Evolutionary conservation across 148 eudicot species (phyloP).

Genomic region (Rhododendron ovatum): DNA sequence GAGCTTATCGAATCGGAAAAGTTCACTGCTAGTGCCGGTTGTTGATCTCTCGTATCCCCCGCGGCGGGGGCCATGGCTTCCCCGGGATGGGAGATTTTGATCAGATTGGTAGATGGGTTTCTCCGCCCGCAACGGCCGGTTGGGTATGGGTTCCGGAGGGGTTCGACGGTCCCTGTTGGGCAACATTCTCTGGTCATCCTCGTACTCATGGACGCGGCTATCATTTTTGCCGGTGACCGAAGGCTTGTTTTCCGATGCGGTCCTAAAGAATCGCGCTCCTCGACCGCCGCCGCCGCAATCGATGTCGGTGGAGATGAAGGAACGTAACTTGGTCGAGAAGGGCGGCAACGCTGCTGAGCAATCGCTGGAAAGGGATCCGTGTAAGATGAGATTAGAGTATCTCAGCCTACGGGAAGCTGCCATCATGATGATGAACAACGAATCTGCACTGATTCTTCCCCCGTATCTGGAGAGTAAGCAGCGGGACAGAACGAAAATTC

Average conservation of each 20-base stretch:
- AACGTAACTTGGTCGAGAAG: conserved; percentile 19
- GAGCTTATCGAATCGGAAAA: conserved; percentile 5
- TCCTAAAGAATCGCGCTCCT: neutral
- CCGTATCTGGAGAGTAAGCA: neutral
- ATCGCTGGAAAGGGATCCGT: neutral
- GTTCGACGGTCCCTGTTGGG: conserved; percentile 4
- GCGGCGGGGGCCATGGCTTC: conserved; percentile 1
- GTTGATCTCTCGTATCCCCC: conserved; percentile 3
- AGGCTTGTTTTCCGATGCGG: neutral
- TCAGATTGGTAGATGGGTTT: conserved; percentile 22
- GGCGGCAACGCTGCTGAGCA: neutral
- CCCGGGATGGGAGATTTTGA: neutral
- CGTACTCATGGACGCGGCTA: conserved; percentile 6
- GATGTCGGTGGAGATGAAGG: conserved; percentile 21
- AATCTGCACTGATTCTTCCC: neutral
- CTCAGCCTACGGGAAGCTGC: neutral
- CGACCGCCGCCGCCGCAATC: neutral
- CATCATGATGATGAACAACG: neutral
- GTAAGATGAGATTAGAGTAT: conserved; percentile 17
- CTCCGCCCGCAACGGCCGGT: conserved; percentile 48
- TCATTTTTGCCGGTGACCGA: neutral
- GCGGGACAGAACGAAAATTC: neutral
- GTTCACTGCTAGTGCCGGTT: conserved; percentile 5
- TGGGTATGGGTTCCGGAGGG: conserved; percentile 37
- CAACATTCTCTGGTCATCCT: neutral